Evolutionary conservation across 352 stramenopile species (phyloP), one percentile per base, ranked within the genome.

Genomic region (Globisporangium megalacanthum): DNA sequence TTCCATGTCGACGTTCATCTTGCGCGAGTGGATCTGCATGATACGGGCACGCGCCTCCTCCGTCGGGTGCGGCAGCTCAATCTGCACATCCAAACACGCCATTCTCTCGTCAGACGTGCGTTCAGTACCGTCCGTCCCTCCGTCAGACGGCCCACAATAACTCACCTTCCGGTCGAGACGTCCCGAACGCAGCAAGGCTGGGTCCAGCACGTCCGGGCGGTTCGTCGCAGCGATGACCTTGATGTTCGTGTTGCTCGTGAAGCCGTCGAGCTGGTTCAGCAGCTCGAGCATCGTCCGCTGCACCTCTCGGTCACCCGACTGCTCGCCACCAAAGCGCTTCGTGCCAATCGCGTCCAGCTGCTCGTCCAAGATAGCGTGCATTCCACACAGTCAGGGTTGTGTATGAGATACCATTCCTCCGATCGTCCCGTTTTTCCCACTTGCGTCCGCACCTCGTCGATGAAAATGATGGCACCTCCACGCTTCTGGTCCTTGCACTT

Each of bases 221-320:
- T 99, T 99, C 31, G 96, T 99, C 10, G 97, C 97, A 6, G 96
- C 96, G 62, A 99, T 99, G 37, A 98, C 94, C 82, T 99, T 99
- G 75, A 99, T 99, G 70, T 98, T 99, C 52, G 98, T 97, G 72
- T 99, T 98, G 64, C 82, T 97, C 48, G 80, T 97, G 75, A 99
- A 99, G 3, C 97, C 97, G 73, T 99, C 97, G 39, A 99, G 77
- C 78, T 99, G 96, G 74, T 97, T 98, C 41, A 99, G 77, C 48
- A 99, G 83, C 77, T 99, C 97, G 46, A 99, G 76, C 96, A 99
- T 99, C 58, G 97, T 99, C 41, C 97, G 89, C 77, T 99, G 97
- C 29, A 99, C 95, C 76, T 99, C 96, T 42, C 95, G 85, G 69
- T 98, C 95, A 48, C 97, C 89, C 25, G 89, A 98, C 54, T 98